Evolutionary conservation across 2,329 filamentous ascomycete genomes (phyloP).

Genomic region (Talaromyces pinophilus): DNA sequence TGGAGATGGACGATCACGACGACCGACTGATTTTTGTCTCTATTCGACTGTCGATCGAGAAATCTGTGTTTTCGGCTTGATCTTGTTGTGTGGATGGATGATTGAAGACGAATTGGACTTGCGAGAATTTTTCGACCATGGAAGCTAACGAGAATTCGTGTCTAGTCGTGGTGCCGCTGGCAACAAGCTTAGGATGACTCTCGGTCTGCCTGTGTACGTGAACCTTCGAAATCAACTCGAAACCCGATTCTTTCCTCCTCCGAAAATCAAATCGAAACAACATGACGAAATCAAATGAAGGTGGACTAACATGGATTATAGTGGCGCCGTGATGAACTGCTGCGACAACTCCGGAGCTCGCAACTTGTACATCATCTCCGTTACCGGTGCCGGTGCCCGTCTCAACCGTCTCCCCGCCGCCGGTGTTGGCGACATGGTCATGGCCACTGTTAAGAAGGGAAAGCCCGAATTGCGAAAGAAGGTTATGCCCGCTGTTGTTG

Average conservation of each 20-base stretch:
- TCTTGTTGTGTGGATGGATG: background rate
- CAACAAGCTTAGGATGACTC: constrained; percentile 99
- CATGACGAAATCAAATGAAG: background rate
- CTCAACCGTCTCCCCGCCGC: constrained; percentile 96
- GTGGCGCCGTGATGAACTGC: constrained; percentile 99
- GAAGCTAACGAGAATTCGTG: constrained; percentile 22
- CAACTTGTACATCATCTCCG: constrained; percentile 99
- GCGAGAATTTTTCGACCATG: background rate
- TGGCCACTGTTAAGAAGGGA: constrained; percentile 99
- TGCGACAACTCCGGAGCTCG: constrained; percentile 98
- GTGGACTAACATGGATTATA: constrained; percentile 42
- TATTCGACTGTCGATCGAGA: background rate
- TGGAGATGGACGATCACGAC: background rate
- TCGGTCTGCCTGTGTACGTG: constrained; percentile 99
- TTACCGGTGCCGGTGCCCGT: constrained; percentile 97
- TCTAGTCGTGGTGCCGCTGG: constrained; percentile 79
- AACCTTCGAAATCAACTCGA: constrained; percentile 11
- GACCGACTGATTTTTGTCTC: background rate
- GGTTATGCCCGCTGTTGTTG: constrained; percentile 99
- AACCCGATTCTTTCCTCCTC: constrained; percentile 15
- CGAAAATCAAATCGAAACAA: background rate
- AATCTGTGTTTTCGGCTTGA: background rate
- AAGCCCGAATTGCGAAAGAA: constrained; percentile 99
- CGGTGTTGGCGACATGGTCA: constrained; percentile 99
- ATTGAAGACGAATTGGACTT: background rate